Conservation (phyloP, 2,329 filamentous ascomycete species). For the Aspergillus vadensis region DNA sequence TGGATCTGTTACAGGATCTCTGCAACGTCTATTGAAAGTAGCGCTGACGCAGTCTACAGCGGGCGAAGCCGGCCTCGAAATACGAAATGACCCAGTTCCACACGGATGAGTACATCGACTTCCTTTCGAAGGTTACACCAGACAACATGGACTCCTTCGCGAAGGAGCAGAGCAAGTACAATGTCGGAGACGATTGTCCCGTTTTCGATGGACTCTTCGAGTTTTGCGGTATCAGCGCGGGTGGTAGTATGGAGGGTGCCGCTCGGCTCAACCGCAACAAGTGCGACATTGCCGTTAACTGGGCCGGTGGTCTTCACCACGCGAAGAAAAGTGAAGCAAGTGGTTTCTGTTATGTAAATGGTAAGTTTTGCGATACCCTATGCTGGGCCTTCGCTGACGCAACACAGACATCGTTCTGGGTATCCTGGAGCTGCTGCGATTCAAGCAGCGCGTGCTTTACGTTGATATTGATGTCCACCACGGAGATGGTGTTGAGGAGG, state of each 20-base stretch:
- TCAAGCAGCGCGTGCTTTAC: conserved; percentile 66
- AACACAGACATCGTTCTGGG: conserved; percentile 64
- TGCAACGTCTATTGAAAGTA: neutral
- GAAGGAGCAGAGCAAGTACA: conserved; percentile 83
- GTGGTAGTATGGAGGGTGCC: conserved; percentile 70
- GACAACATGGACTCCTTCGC: conserved; percentile 97
- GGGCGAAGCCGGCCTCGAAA: conserved; percentile 74
- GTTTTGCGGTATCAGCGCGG: conserved; percentile 70
- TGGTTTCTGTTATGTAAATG: conserved; percentile 98
- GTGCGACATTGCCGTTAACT: conserved; percentile 72
- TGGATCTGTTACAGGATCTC: neutral
- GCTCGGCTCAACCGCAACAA: conserved; percentile 68
- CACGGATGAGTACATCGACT: conserved; percentile 73
- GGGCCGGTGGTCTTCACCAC: conserved; percentile 95
- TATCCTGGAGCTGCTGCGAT: conserved; percentile 65
- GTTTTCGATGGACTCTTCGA: conserved; percentile 72
- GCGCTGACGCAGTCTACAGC: conserved; percentile 51
- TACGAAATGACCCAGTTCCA: conserved; percentile 75
- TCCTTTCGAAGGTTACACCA: conserved; percentile 83
- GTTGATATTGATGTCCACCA: conserved; percentile 70
- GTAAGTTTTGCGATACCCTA: conserved; percentile 26
- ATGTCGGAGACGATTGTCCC: conserved; percentile 65
- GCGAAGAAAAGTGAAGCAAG: conserved; percentile 93
- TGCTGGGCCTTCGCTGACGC: conserved; percentile 17
- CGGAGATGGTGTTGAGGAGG: conserved; percentile 70